Evolutionary conservation across 139 green algal genomes (phyloP), one percentile per base, ranked within the genome.

Genomic region (Chlamydomonas sp.): DNA sequence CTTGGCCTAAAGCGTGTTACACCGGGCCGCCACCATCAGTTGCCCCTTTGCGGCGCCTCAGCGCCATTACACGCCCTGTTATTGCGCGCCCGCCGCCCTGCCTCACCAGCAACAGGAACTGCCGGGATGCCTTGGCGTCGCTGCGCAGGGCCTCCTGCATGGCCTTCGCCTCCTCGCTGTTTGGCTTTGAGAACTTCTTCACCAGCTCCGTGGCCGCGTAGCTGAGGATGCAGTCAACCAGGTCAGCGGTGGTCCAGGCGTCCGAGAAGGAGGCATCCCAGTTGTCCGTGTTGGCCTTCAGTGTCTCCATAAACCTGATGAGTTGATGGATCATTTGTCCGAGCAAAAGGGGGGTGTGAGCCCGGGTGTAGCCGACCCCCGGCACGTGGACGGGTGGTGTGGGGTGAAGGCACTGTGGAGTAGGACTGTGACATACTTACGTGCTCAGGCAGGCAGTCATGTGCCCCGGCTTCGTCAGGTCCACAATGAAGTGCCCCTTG

Each of bases 211-310:
- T 98, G 57, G 91, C 91, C 9, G 95, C 91, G 83, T 95, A 97
- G 61, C 84, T 95, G 72, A 98, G 90, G 72, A 98, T 95, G 91
- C 94, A 98, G 91, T 98, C 96, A 66, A 97, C 95, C 86, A 98
- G 91, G 90, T 98, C 96, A 2, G 91, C 90, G 8, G 89, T 95
- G n/a, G 90, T 93, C 96, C 96, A 98, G 1, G 90, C 77, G 59
- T 96, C 95, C 4, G 79, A 87, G 86, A 98, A 98, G 2, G 90
- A 73, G 0, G 96, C 92, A 75, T 98, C 96, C 96, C 96, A 98
- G 92, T 96, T 97, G 85, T 97, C 95, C 14, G 95, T 91, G 31
- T 64, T 92, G 62, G 90, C 92, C 49, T 88, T 82, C 5, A 97
- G 93, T 18, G 79, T 84, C 59, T 96, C 89, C 90, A 88, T 88